A percentile compares a stretch with the other conserved stretches of the same genome.
phyloP scores from a whole-genome alignment of 2,329 filamentous ascomycete genomes.

The Nothopassalora personata region DNA sequence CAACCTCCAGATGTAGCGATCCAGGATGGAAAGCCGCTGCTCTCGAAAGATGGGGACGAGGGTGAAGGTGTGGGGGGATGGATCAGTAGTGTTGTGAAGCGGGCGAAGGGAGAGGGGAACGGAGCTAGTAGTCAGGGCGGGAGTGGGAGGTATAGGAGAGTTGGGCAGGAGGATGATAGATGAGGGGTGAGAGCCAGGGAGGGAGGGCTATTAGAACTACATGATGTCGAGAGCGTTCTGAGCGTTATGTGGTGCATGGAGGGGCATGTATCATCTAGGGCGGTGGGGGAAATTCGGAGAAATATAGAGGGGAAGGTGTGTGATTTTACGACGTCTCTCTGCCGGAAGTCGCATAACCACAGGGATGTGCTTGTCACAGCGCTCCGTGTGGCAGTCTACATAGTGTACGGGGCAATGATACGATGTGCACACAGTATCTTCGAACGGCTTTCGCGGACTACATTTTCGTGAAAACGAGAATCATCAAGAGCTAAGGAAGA shows the following conservation, averaged over 20 bases:
- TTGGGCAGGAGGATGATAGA: slow-evolving; percentile 41
- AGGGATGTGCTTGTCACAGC: no score
- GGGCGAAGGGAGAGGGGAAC: slow-evolving; percentile 41
- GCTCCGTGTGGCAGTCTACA: slow-evolving; percentile 4
- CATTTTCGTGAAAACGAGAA: no score
- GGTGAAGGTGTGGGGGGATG: slow-evolving; percentile 61
- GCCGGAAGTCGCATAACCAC: no score
- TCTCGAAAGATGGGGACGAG: slow-evolving; percentile 33
- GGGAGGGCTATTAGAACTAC: not conserved
- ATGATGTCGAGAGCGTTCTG: not conserved
- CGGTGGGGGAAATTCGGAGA: not conserved
- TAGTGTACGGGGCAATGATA: not conserved
- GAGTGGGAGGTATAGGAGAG: slow-evolving; percentile 43
- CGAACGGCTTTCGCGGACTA: no score
- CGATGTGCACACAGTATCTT: no score
- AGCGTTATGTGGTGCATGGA: not conserved
- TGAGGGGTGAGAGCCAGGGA: slow-evolving; percentile 10
- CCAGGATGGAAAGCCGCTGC: slow-evolving; percentile 46
- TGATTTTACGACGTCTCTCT: no score
- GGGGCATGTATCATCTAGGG: not conserved
- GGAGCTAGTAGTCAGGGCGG: slow-evolving; percentile 29
- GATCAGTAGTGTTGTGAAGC: slow-evolving; percentile 61
- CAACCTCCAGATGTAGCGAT: slow-evolving; percentile 64
- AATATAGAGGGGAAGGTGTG: not conserved
- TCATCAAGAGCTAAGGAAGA: no score